Evolutionary conservation across 1,284 basidiomycete genomes (phyloP).

Genomic region (Ceratobasidium sp.): DNA sequence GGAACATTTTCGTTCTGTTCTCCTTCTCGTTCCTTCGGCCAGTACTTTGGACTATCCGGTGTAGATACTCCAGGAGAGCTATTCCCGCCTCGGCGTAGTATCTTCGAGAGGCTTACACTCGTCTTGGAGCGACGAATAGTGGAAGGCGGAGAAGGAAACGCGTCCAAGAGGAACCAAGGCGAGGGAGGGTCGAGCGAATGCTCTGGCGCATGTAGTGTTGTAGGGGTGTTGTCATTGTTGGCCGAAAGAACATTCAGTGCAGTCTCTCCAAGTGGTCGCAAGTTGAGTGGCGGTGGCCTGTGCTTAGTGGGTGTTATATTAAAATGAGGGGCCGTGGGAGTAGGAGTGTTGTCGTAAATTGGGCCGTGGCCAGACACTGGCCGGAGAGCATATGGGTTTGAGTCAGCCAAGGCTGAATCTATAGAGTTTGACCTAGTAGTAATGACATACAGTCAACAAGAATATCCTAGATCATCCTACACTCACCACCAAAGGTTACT

Average conservation of each 20-base stretch:
- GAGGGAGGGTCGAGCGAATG: background rate
- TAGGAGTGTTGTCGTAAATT: background rate
- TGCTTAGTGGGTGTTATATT: background rate
- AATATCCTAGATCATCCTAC: too few relatives aligned
- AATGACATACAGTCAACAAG: background rate
- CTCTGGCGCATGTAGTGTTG: background rate
- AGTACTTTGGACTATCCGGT: background rate
- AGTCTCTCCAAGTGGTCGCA: conserved; percentile 2
- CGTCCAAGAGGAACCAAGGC: conserved; percentile 17
- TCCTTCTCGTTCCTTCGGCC: background rate
- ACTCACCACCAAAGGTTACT: background rate
- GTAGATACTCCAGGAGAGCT: background rate
- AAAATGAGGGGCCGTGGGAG: background rate
- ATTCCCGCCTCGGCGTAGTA: conserved; percentile 20
- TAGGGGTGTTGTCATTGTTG: conserved; percentile 1
- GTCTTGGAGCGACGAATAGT: conserved; percentile 5
- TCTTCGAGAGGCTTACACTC: conserved; percentile 1
- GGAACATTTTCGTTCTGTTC: conserved; percentile 30
- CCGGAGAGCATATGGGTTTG: background rate
- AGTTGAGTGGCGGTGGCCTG: conserved; percentile 25
- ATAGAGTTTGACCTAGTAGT: background rate
- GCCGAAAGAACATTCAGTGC: background rate
- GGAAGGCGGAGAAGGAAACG: conserved; percentile 25
- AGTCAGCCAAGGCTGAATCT: background rate
- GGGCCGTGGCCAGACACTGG: background rate